Base-by-base conservation (phyloP, 306 rosid genomes). In the Glycine latifolia region DNA sequence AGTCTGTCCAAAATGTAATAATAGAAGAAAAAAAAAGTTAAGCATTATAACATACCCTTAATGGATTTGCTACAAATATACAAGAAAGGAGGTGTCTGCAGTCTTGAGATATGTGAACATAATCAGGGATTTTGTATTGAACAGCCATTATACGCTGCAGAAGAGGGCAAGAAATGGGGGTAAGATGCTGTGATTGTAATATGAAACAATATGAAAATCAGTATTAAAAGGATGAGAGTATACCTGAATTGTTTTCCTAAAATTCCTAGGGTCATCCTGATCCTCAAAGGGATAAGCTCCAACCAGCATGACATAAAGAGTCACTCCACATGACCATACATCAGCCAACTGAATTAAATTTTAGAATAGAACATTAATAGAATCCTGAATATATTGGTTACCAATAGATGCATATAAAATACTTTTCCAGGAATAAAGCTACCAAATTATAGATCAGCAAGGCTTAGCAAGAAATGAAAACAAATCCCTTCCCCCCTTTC, bases 291-390 rank as follows among this genome's bases (percentile, higher is more conserved):
- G 95, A 82, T 91, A 91, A 46, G 90, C 93, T 66, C 95, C 95
- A 68, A 91, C 95, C 78, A 91, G 89, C 95, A 91, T 91, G 63
- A 91, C 95, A 83, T 91, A 91, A 33, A 91, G 95, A 81, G 95
- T 91, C 86, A 91, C 95, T 15, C 93, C 95, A 75, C 95, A 91
- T 20, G 95, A 91, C 95, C 95, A 91, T n/a, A 89, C 93, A 88
- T 91, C 95, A 41, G 95, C 95, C 88, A 89, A 81, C 95, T 91
- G 60, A 46, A 46, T 39, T 83, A 74, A 69, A 6, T 37, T 74
- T 67, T 13, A 73, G 71, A 73, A 52, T 49, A 31, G 46, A 77
- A 66, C 54, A 81, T 59, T 39, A 76, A 68, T 15, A 44, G 56
- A 74, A 68, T 37, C 76, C 17, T 55, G 10, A 35, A 60, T 73